Evolutionary conservation across 2,329 filamentous ascomycete genomes (phyloP), one percentile per base, ranked within the genome.

Genomic region (Diplodia corticola): DNA sequence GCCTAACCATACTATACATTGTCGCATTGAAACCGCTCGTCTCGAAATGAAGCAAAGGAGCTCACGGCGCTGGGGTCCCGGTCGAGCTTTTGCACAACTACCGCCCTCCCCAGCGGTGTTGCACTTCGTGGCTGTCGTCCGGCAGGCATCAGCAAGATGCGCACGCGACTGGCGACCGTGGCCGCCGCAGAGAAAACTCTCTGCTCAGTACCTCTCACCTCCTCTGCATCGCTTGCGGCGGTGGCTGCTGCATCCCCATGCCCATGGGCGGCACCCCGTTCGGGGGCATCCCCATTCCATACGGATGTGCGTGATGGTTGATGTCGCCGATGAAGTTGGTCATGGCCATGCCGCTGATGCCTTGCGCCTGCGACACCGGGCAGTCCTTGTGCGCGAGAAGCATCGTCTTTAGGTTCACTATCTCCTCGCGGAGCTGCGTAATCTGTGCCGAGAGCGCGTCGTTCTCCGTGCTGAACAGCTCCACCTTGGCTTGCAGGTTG

Each of bases 321-420:
- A 78, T 73, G 64, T 81, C 79, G 48, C 81, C 81, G 30, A 81
- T 80, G 71, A 84, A 81, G 69, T 79, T 79, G 69, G 82, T 81
- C 79, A 84, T 83, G 13, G 79, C 79, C 73, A 80, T 76, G 44
- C 81, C 80, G 33, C 78, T 79, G 40, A 95, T 81, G 3, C 91
- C 90, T 77, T 97, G 93, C 53, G 92, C 89, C 76, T 96, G 91
- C 3, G 93, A 93, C 7, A 98, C 91, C 0, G 94, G 92, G 71
- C 95, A 98, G 76, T 98, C 94, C 76, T 98, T 98, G 79, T 99
- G 95, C 0, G 93, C 93, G 24, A 98, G 84, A 2, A 99, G 83
- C 0, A 98, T 83, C 0, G 93, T 97, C 82, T 97, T 98, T 49
- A 99, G 85, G 69, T 94, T 96, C 55, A 98, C 92, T 67, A 98